Base-by-base conservation (phyloP, 2,329 filamentous ascomycete species). In the Clonostachys rhizophaga region DNA sequence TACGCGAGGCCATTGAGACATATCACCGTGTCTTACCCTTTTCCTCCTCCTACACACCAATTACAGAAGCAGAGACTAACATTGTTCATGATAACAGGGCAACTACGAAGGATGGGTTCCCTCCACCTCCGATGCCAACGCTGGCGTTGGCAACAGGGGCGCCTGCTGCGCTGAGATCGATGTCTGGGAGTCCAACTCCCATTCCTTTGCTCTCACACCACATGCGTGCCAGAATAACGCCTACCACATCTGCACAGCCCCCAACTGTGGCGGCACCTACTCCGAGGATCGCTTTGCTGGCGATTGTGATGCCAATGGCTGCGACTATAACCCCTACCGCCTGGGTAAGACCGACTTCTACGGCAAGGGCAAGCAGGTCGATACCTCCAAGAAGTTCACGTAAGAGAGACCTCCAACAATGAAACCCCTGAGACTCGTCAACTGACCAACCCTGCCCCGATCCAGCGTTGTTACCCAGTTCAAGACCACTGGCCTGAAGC, bases 291-390 rank as follows among this genome's bases (percentile, higher is more conserved):
- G 79, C 54, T 83, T 81, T 59, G 65, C 61, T 13, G 80, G 81
- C 49, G 39, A 75, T 43, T 86, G 83, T 66, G 83, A 86, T 61
- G 76, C 78, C 50, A 78, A 82, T 53, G 83, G 83, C 20, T 86
- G 83, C 57, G 82, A 84, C 59, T 84, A 79, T 71, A 84, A 84
- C 73, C 67, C 75, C 34, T 86, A 76, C 76, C 80, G 81, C 56
- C 72, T 80, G 69, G 82, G 81, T 42, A 75, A 78, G 62, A 67
- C 66, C 35, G 66, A 69, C 61, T 86, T 84, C 69, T 86, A 78
- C 64, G 83, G 81, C 36, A 65, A 72, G 0, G 78, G 75, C 52
- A 70, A 69, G 61, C 81, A 68, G n/a, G 70, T 86, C 52, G 75
- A 84, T 62, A 83, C 79, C 46, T 73, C 60, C 47, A 69, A 70